Base-by-base conservation (phyloP, 202 grass and related monocot genomes). In the Elaeis oleifera region DNA sequence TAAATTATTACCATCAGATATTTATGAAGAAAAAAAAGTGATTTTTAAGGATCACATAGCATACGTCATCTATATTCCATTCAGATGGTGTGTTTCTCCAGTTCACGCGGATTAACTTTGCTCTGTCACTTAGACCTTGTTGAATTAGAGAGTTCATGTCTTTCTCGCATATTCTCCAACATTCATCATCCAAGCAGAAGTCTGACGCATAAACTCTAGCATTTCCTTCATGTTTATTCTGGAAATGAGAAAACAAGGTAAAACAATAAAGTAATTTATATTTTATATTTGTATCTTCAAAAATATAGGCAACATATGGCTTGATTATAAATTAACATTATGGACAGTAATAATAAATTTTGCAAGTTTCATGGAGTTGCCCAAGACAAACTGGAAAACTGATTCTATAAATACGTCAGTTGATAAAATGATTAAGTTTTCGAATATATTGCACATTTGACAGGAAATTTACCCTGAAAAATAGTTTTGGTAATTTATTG, bases 1-100 rank as follows among this genome's bases (percentile, higher is more conserved):
- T 67, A 22, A 69, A 39, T 72, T 56, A 44, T 44, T 44, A 44
- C 8, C 70, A 71, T 58, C 32, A 39, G 28, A 20, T 63, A 61
- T 36, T 48, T 27, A 23, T 53, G 75, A 68, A 61, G 2, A 39
- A 31, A 50, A 60, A 68, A 17, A 50, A 15, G 26, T 59, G 11
- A 59, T 56, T 44, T 56, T 71, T 54, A 49, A 23, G 64, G 23
- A 60, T 61, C 21, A n/a, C 23, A 70, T n/a, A 23, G 49, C 79
- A 65, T 91, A 97, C 92, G 79, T 97, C 84, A 74, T 72, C 57
- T 74, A 92, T 74, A 57, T 85, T 86, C 92, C 92, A 97, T 67
- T 97, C 70, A 71, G 82, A 84, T 72, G 88, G 88, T 59, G 74
- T 85, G 79, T 71, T 92, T 79, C 82, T 86, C 94, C 94, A 99